Evolutionary conservation across 164 flowering plant species (phyloP).

Genomic region (Kingdonia uniflora): DNA sequence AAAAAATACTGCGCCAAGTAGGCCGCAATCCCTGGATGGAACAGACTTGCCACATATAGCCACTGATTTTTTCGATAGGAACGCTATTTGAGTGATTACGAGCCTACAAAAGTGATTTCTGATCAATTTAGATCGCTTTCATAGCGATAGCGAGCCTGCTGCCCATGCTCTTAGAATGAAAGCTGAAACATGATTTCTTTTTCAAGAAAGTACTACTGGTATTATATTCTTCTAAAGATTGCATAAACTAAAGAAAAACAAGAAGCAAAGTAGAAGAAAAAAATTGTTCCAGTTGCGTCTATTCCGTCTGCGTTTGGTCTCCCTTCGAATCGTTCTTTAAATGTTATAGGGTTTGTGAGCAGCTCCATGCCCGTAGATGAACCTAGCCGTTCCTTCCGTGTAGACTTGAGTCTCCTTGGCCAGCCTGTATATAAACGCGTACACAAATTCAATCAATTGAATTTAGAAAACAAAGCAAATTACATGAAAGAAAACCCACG

Average conservation of each 20-base stretch:
- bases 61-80: too few species aligned
- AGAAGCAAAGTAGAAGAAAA: not conserved
- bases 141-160: too few species aligned
- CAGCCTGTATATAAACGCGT: slow-evolving; percentile 31
- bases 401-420: slow-evolving; percentile 81
- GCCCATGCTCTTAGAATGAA: too few species aligned
- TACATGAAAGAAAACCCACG: slow-evolving; percentile 31
- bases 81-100: too few species aligned
- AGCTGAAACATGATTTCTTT: too few species aligned
- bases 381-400: slow-evolving; percentile 78
- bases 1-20: too few species aligned
- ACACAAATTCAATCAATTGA: not conserved
- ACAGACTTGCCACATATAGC: too few species aligned
- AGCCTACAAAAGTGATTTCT: too few species aligned
- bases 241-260: not conserved
- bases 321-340: slow-evolving; percentile 6
- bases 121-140: too few species aligned
- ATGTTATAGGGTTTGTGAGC: slow-evolving; percentile 26
- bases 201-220: too few species aligned
- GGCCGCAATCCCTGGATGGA: too few species aligned
- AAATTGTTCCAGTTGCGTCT: not conserved
- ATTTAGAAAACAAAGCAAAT: not conserved
- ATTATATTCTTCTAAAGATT: not conserved
- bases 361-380: slow-evolving; percentile 73
- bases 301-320: slow-evolving; percentile 2